Conservation (phyloP, 129 eudicot species). For the Artemisia tridentata region DNA sequence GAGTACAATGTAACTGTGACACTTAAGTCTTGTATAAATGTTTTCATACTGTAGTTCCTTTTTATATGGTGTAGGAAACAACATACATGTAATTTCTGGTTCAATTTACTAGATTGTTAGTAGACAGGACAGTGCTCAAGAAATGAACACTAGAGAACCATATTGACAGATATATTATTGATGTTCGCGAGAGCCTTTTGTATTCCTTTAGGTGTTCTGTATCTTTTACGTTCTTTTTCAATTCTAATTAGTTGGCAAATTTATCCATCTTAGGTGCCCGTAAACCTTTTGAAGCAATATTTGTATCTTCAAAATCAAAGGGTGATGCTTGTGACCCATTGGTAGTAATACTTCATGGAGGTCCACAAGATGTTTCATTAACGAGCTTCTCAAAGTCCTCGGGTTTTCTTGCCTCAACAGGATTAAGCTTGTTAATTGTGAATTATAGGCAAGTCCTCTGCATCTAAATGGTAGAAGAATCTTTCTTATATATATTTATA, state of each 20-base stretch:
- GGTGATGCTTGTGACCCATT: slow-evolving; percentile 52
- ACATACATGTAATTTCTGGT: background rate
- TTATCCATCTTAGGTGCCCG: slow-evolving; percentile 50
- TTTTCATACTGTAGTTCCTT: background rate
- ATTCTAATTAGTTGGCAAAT: slow-evolving; percentile 19
- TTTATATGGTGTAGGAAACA: slow-evolving; percentile 3
- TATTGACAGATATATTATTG: background rate
- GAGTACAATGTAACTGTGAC: too few species aligned
- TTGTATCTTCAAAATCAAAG: slow-evolving; percentile 68
- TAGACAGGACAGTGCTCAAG: background rate
- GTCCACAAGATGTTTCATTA: slow-evolving; percentile 62
- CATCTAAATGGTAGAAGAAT: background rate
- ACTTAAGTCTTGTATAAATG: too few species aligned
- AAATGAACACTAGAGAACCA: slow-evolving; percentile 8
- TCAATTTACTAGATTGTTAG: background rate
- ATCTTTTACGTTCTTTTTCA: slow-evolving; percentile 12
- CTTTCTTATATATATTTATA: too few species aligned
- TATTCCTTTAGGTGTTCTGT: slow-evolving; percentile 3
- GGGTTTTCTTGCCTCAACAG: slow-evolving; percentile 78
- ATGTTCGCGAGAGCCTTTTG: background rate
- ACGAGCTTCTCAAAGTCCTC: slow-evolving; percentile 73
- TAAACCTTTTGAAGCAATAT: slow-evolving; percentile 84
- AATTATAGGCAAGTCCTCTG: slow-evolving; percentile 64
- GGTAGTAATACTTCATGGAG: slow-evolving; percentile 88
- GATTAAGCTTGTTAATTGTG: slow-evolving; percentile 84